Percentiles rank a stretch among this genome's conserved stretches.
These are phyloP conservation scores for Sanghuangporus baumii DNA, from an alignment of 1,284 basidiomycete species.

Conservation along the genomic window DNA sequence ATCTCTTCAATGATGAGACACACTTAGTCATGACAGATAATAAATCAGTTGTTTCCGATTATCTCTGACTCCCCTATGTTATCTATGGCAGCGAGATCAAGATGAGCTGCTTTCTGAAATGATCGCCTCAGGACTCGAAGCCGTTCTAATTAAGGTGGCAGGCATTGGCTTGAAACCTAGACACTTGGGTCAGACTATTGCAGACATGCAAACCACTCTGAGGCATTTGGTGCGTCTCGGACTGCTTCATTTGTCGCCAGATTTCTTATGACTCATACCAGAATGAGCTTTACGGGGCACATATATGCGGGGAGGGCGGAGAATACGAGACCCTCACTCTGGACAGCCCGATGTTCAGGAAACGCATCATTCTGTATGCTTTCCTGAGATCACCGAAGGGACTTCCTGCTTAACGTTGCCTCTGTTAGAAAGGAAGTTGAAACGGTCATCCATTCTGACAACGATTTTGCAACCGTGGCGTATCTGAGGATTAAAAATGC, in stretches of 20 bases:
- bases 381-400: background rate
- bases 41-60: constrained; percentile 71
- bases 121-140: constrained; percentile 75
- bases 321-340: constrained; percentile 96
- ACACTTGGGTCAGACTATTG: constrained; percentile 78
- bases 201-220: constrained; percentile 72
- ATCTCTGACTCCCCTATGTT: constrained; percentile 75
- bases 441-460: constrained; percentile 71
- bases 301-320: constrained; percentile 96
- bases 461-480: constrained; percentile 79
- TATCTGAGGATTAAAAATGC: constrained; percentile 77
- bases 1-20: background rate
- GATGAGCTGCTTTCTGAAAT: constrained; percentile 81
- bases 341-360: constrained; percentile 87
- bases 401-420: constrained; percentile 5
- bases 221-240: constrained; percentile 55
- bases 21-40: background rate
- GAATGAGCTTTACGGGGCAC: constrained; percentile 83
- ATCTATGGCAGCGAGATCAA: constrained; percentile 94
- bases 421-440: constrained; percentile 55
- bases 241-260: background rate
- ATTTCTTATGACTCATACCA: constrained; percentile 26
- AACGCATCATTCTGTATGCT: constrained; percentile 65
- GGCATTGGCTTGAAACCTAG: constrained; percentile 81
- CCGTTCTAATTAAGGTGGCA: constrained; percentile 93